Conservation (phyloP, 257 asterid species). For the Orobanche coerulescens region DNA sequence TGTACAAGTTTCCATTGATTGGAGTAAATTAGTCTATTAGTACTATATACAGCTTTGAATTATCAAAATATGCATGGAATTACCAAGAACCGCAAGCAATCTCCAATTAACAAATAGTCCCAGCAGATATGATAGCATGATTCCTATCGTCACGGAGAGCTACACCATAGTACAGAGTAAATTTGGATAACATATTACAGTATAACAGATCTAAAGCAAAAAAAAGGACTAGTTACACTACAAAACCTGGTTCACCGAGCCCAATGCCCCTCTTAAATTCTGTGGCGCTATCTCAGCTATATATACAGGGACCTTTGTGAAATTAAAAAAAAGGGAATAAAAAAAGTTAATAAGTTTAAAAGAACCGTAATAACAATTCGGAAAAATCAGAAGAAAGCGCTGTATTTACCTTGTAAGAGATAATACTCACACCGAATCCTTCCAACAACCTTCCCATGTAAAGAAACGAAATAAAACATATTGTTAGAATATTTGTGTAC, state of each 20-base stretch:
- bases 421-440: conserved; percentile 94
- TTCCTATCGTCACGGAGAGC: conserved; percentile 94
- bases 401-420: conserved; percentile 63
- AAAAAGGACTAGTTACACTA: not conserved
- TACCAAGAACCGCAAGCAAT: conserved; percentile 89
- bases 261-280: conserved; percentile 73
- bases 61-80: conserved; percentile 16
- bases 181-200: conserved; percentile 7
- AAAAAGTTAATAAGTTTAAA: not conserved
- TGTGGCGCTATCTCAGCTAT: conserved; percentile 95
- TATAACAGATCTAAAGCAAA: not conserved
- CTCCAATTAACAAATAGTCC: conserved; percentile 85
- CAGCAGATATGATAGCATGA: conserved; percentile 71
- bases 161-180: conserved; percentile 24
- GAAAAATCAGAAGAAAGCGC: conserved; percentile 14
- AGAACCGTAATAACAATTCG: not conserved
- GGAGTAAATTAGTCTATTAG: not conserved
- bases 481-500: no score
- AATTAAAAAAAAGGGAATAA: conserved; percentile 14
- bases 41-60: not conserved
- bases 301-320: conserved; percentile 75
- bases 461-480: conserved; percentile 38
- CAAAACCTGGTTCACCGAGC: conserved; percentile 87
- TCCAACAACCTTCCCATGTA: conserved; percentile 96
- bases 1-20: not conserved